Base-by-base conservation (phyloP, 139 green algal species). In the Chlorella vulgaris region DNA sequence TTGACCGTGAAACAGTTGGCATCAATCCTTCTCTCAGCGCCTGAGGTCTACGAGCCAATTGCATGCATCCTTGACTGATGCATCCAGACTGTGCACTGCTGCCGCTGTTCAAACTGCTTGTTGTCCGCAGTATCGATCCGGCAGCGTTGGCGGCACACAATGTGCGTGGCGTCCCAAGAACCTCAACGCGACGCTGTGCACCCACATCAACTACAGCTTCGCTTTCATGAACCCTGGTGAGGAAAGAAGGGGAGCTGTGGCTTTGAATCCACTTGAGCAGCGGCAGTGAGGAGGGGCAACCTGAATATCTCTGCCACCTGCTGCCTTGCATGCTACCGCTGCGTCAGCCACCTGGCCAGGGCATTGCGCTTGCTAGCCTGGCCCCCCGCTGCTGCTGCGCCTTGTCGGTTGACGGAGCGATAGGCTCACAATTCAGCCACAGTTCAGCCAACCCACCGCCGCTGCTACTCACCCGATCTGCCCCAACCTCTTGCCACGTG, bases 181-280 rank as follows among this genome's bases (percentile, higher is more conserved):
- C 43, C 35, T 84, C 6, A 60, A 84, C 79, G 40, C 79, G 22
- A 80, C 43, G 1, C 70, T 81, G 24, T 70, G 58, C 40, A 84
- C 79, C 2, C 79, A 84, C 24, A n/a, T 84, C 67, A 79, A 80
- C 33, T 84, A 60, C 42, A 33, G 43, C 0, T 84, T 84, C 29
- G 79, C 79, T 7, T 84, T 84, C 50, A 60, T 84, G 43, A 84
- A 84, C 24, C 63, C 63, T 24, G 76, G 76, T 53, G 22, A 1
- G 74, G 33, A 24, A 21, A 19, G 50, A 22, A n/a, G 31, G 13
- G 5, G 40, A 47, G 69, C 43, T 24, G n/a, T n/a, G n/a, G n/a
- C n/a, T n/a, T n/a, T n/a, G n/a, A n/a, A n/a, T n/a, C 10, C 2
- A 1, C 42, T 31, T 4, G 26, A 13, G 22, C 40, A 18, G 7